phyloP scores from a whole-genome alignment of 192 early-diverging fungal species.

The Umbelopsis vinacea region DNA sequence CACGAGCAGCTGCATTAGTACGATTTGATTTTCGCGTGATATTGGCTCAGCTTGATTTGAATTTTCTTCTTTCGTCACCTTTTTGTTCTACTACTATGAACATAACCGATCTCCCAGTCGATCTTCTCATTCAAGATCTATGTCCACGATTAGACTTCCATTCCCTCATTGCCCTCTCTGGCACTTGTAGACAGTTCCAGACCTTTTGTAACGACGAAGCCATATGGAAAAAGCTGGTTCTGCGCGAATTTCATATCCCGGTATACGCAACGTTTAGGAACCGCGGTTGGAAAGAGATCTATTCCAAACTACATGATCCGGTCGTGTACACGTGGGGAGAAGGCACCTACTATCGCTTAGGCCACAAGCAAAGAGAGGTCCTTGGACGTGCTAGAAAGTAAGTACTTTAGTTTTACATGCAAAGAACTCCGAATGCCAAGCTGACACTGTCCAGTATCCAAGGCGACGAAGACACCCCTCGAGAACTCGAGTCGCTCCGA shows the following conservation, averaged over 20 bases:
- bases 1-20: too few species aligned
- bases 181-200: conserved; percentile 9
- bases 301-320: conserved; percentile 16
- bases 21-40: too few species aligned
- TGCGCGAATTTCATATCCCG: conserved; percentile 15
- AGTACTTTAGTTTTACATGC: neutral
- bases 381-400: neutral
- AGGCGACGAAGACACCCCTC: conserved; percentile 14
- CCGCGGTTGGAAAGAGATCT: conserved; percentile 37
- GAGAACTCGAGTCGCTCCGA: conserved; percentile 25
- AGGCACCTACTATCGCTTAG: conserved; percentile 29
- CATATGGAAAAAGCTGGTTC: conserved; percentile 17
- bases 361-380: neutral
- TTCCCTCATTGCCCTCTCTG: conserved; percentile 3
- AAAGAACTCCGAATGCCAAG: neutral
- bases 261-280: conserved; percentile 26
- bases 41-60: neutral
- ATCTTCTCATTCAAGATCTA: conserved; percentile 20
- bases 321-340: conserved; percentile 40
- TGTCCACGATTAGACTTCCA: conserved; percentile 3
- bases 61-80: neutral
- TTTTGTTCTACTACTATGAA: neutral
- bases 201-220: neutral
- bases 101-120: conserved; percentile 12
- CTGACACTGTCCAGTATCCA: neutral